A percentile compares a stretch with the other conserved stretches of the same genome.
phyloP scores from a whole-genome alignment of 441 rosid genomes.

The Gossypium schwendimanii region DNA sequence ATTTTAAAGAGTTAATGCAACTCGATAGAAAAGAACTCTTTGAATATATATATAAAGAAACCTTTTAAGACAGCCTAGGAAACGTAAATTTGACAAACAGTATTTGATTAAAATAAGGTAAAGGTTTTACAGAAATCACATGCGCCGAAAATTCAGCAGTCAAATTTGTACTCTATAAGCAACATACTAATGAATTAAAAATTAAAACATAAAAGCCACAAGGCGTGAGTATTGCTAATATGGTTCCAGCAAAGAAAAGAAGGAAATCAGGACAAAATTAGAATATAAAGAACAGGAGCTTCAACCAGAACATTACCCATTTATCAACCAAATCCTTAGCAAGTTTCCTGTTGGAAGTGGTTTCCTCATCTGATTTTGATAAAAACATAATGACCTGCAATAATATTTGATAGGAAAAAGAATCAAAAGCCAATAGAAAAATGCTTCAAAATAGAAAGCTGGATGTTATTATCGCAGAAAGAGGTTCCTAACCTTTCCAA shows the following conservation, averaged over 20 bases:
- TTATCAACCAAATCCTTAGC: constrained; percentile 97
- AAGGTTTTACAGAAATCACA: background rate
- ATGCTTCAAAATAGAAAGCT: background rate
- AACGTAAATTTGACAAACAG: background rate
- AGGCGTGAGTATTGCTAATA: background rate
- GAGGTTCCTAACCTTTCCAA: constrained; percentile 69
- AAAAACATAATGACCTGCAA: constrained; percentile 90
- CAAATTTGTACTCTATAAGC: background rate
- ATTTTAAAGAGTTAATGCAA: background rate
- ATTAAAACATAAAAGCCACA: background rate
- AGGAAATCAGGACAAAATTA: background rate
- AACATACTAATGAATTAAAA: background rate
- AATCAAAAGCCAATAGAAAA: constrained; percentile 10
- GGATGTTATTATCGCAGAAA: background rate
- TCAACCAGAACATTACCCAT: constrained; percentile 55
- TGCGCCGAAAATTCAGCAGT: background rate
- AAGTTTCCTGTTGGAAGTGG: constrained; percentile 78
- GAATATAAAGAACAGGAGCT: background rate
- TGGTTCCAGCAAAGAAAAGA: background rate
- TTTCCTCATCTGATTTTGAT: constrained; percentile 94
- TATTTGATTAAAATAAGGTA: background rate
- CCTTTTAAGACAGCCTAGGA: background rate
- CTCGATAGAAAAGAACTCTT: background rate
- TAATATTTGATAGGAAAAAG: background rate
- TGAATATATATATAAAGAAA: background rate